A percentile compares a stretch with the other conserved stretches of the same genome.
Evolutionary conservation across 2,329 filamentous ascomycete species (phyloP).

Genomic region (Fusarium sp.): DNA sequence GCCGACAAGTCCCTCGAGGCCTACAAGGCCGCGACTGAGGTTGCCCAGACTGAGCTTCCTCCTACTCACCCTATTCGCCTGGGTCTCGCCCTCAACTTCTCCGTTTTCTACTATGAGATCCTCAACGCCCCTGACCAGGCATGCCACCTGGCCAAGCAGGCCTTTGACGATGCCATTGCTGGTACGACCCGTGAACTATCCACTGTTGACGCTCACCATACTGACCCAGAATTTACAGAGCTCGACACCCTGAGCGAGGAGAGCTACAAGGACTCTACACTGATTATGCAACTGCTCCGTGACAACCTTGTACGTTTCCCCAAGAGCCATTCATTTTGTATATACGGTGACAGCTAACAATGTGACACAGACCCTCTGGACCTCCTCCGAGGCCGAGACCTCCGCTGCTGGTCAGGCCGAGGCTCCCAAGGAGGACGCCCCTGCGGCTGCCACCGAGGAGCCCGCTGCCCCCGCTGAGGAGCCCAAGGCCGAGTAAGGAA

Average conservation of each 20-base stretch:
- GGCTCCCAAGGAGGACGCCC: conserved; percentile 59
- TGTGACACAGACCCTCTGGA: conserved; percentile 87
- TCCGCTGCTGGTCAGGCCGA: conserved; percentile 66
- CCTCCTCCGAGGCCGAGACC: conserved; percentile 95
- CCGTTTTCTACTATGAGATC: conserved; percentile 99
- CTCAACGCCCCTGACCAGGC: conserved; percentile 97
- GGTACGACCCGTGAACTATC: conserved; percentile 51
- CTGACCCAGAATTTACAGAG: conserved; percentile 63
- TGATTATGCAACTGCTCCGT: conserved; percentile 98
- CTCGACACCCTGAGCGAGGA: conserved; percentile 97
- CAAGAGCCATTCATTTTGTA: too few species aligned
- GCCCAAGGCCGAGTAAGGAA: conserved; percentile 73
- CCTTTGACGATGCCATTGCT: conserved; percentile 97
- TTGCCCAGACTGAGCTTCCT: conserved; percentile 96
- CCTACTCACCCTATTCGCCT: conserved; percentile 98
- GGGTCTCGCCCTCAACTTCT: conserved; percentile 98
- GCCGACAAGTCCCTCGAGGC: conserved; percentile 91
- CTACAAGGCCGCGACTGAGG: conserved; percentile 99
- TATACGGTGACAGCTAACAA: conserved; percentile 45
- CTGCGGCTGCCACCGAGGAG: conserved; percentile 67
- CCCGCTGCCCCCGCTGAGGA: conserved; percentile 68
- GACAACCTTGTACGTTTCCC: conserved; percentile 83
- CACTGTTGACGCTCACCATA: not conserved
- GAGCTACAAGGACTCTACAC: conserved; percentile 98
- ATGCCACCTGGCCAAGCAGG: conserved; percentile 99